Evolutionary conservation across 805 yeast genomes (phyloP), one percentile per base, ranked within the genome.

Genomic region (Candida manassasensis): DNA sequence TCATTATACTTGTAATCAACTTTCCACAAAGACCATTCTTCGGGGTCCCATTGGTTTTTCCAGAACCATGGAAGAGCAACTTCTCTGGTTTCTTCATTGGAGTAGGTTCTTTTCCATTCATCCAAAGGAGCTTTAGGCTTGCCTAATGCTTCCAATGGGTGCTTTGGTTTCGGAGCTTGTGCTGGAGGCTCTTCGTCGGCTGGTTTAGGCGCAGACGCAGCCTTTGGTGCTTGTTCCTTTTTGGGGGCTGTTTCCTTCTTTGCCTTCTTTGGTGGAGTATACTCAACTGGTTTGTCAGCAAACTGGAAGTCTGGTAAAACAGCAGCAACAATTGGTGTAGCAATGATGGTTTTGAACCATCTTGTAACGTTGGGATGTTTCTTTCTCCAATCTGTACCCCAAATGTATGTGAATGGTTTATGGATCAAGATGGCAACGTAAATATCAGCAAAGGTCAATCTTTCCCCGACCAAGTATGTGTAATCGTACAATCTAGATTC

Each of bases 41-140:
- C 74, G 48, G 93, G 79, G 72, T 90, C 82, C 76, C 74, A 90
- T 73, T 84, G 81, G 63, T 83, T 84, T 48, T 70, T 59, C 96
- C 96, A 93, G 89, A 90, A 93, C 89, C 90, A 93, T 63, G 97
- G 97, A 52, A 90, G 74, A 49, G 97, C 95, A 49, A 68, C 79
- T 61, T 79, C 81, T 71, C 97, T 85, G 61, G 97, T 90, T 57
- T 93, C 97, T 71, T 87, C 90, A 77, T 90, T 93, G 47, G 97
- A 88, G 82, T 93, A 90, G 49, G 70, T 69, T 73, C 96, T 84
- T 80, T 93, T 93, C 94, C 96, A 89, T 67, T 86, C 93, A 60
- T 90, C 97, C 45, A 90, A 55, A 43, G 77, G 67, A 52, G 80
- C 69, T 50, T 73, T 69, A 42, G 86, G 62, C 60, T 77, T 82